These are phyloP conservation scores for Aureobasidium sp. DNA, from an alignment of 2,329 filamentous ascomycete species.

Conservation along the genomic window DNA sequence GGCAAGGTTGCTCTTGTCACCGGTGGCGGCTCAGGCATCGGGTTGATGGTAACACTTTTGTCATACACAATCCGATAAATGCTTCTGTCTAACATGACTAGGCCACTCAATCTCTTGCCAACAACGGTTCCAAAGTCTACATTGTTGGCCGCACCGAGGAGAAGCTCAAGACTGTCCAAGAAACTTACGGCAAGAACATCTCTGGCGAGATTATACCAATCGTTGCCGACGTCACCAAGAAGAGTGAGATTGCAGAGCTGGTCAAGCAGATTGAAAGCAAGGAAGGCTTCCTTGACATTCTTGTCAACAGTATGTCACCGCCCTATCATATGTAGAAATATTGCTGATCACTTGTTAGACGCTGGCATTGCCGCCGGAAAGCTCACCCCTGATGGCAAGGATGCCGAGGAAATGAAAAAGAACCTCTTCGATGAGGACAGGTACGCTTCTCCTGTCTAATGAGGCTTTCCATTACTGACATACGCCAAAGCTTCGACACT, in stretches of 20 bases:
- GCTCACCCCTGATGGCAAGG: constrained; percentile 32
- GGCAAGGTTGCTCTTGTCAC: constrained; percentile 39
- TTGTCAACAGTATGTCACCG: constrained; percentile 20
- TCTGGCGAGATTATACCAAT: constrained; percentile 42
- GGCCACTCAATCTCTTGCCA: constrained; percentile 31
- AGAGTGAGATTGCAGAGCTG: constrained; percentile 37
- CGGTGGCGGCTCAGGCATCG: constrained; percentile 41
- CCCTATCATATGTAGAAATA: constrained; percentile 42
- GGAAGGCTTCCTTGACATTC: constrained; percentile 40
- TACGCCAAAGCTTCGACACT: constrained; percentile 31
- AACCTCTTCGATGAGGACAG: constrained; percentile 8
- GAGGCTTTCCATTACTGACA: constrained; percentile 46
- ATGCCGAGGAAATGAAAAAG: constrained; percentile 25
- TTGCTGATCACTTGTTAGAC: constrained; percentile 19
- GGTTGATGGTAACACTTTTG: constrained; percentile 33
- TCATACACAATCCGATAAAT: constrained; percentile 26
- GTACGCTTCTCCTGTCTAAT: background rate
- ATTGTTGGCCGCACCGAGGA: constrained; percentile 42
- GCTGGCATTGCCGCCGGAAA: constrained; percentile 23
- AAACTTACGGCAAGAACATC: constrained; percentile 38
- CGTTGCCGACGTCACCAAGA: constrained; percentile 38
- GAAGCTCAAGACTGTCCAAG: constrained; percentile 40
- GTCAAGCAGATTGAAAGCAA: constrained; percentile 38
- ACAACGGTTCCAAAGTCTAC: constrained; percentile 39
- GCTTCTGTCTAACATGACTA: background rate